phyloP scores from a whole-genome alignment of 2,329 filamentous ascomycete genomes.

The Pyricularia sp. region DNA sequence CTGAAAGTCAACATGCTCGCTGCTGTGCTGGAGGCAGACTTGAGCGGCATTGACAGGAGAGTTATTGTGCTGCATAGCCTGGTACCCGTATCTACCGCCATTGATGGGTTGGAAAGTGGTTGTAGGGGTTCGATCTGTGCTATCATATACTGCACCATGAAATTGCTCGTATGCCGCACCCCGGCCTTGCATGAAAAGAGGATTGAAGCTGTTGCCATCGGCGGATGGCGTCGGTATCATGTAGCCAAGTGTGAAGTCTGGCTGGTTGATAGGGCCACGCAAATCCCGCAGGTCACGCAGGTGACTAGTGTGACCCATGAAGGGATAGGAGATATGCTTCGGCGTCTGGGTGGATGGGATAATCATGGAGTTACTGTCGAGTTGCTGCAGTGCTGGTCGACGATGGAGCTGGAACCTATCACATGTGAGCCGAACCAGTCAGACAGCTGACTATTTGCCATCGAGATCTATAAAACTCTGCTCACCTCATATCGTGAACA shows the following conservation, averaged over 20 bases:
- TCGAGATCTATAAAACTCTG: not conserved
- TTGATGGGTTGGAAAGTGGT: not conserved
- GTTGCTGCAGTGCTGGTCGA: constrained; percentile 10
- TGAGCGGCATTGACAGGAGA: not conserved
- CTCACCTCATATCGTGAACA: constrained; percentile 10
- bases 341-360: not conserved
- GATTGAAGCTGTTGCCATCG: not conserved
- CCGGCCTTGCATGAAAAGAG: not conserved
- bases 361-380: constrained; percentile 11
- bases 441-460: not conserved
- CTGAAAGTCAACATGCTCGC: not conserved
- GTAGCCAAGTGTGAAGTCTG: not conserved
- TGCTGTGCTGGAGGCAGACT: not conserved
- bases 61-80: not conserved
- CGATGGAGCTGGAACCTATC: constrained; percentile 8
- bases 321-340: not conserved
- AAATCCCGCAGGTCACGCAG: not conserved
- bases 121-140: not conserved
- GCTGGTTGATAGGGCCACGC: not conserved
- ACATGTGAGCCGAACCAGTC: not conserved
- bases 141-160: not conserved
- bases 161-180: not conserved
- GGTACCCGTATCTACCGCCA: not conserved
- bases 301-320: not conserved
- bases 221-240: not conserved